These are phyloP conservation scores for Metroxylon sagu DNA, from an alignment of 176 grass and related monocot genomes.

Conservation along the genomic window DNA sequence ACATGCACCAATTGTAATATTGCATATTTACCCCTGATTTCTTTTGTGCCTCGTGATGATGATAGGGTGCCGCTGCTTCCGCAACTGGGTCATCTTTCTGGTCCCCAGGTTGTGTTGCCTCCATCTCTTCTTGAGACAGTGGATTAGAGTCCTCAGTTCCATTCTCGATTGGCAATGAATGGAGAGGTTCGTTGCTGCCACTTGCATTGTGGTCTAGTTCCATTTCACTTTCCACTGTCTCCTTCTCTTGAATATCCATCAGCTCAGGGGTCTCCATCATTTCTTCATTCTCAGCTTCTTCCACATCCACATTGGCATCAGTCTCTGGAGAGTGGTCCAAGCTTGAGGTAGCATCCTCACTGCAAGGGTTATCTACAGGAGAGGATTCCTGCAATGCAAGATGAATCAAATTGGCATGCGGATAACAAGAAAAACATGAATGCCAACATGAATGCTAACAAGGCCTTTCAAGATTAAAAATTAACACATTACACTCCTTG, in stretches of 20 bases:
- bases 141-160: conserved; percentile 37
- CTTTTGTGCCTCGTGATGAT: conserved; percentile 31
- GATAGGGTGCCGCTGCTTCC: conserved; percentile 14
- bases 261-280: conserved; percentile 4
- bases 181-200: conserved; percentile 18
- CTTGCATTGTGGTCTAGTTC: conserved; percentile 23
- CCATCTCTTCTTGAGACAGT: conserved; percentile 23
- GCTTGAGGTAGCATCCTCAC: conserved; percentile 56
- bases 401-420: background rate
- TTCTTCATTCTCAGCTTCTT: conserved; percentile 15
- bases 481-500: too few relatives aligned
- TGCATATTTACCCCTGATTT: background rate
- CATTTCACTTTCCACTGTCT: conserved; percentile 23
- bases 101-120: conserved; percentile 34
- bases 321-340: conserved; percentile 31
- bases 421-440: background rate
- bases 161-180: conserved; percentile 17
- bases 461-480: too few relatives aligned
- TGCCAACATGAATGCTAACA: too few relatives aligned
- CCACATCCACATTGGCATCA: conserved; percentile 30
- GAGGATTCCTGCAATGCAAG: conserved; percentile 33
- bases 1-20: background rate
- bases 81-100: conserved; percentile 25
- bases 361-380: conserved; percentile 30
- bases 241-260: conserved; percentile 12